Evolutionary conservation across 1,284 basidiomycete species (phyloP).

Genomic region (Inonotus obliquus): DNA sequence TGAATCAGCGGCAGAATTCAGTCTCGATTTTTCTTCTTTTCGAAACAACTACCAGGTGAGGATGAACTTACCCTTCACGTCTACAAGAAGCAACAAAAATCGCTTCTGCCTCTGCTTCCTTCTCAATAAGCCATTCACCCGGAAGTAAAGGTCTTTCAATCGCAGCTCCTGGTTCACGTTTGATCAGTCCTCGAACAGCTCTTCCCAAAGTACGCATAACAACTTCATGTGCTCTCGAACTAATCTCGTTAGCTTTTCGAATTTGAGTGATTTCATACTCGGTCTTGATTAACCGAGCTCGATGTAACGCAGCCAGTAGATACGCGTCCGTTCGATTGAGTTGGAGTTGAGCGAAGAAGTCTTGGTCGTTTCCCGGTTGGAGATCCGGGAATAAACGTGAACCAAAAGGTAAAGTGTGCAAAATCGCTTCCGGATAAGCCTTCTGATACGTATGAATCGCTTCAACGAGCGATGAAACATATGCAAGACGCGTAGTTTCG

Average conservation of each 20-base stretch:
- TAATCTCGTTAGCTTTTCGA: conserved; percentile 75
- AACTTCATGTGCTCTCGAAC: conserved; percentile 81
- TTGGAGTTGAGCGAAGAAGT: conserved; percentile 35
- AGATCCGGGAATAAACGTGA: conserved; percentile 54
- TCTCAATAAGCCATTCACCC: conserved; percentile 81
- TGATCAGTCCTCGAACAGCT: conserved; percentile 56
- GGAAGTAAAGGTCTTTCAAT: conserved; percentile 56
- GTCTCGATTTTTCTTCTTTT: too few relatives aligned
- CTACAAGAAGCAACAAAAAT: conserved; percentile 86
- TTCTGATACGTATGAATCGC: conserved; percentile 52
- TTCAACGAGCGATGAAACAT: conserved; percentile 44
- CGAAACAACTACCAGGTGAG: too few relatives aligned
- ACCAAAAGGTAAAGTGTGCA: conserved; percentile 58
- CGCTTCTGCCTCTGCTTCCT: conserved; percentile 88
- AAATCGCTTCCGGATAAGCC: conserved; percentile 51
- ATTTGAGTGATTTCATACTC: conserved; percentile 70
- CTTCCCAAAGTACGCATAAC: conserved; percentile 87
- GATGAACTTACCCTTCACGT: conserved; percentile 76
- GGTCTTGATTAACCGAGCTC: conserved; percentile 74
- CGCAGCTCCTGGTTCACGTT: conserved; percentile 39
- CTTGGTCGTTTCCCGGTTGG: conserved; percentile 28
- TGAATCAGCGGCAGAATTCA: conserved; percentile 31
- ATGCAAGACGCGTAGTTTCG: conserved; percentile 54
- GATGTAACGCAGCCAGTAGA: conserved; percentile 72
- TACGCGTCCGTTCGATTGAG: conserved; percentile 47